Base-by-base conservation (phyloP, 768 basidiomycete genomes). In the Symmetrospora coprosmae region DNA sequence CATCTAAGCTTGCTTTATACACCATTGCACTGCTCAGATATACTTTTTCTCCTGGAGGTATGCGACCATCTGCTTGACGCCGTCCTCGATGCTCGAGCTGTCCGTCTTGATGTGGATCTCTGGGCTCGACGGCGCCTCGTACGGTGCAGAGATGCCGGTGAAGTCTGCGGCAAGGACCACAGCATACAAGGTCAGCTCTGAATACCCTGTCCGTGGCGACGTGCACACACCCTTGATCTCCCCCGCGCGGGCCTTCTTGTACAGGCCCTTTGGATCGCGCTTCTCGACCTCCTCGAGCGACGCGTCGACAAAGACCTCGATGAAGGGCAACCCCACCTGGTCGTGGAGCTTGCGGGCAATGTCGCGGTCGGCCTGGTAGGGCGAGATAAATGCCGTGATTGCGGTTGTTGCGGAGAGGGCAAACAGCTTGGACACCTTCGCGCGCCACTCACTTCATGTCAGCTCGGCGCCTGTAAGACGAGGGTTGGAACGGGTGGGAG, bases 321-420 rank as follows among this genome's bases (percentile, higher is more conserved):
- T 71, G 73, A 99, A 97, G 37, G 82, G 81, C 40, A 97, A 73
- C 17, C 78, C 76, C 1, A 81, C 77, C 49, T 80, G 77, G 47
- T 80, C 78, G 73, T 99, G 92, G 28, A 97, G 77, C 61, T 82
- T 76, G 41, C 94, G 82, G 21, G 87, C 94, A 46, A 83, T 71
- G 13, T 80, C 78, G 33, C 94, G 82, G 76, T 99, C 92, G 14
- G 81, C 79, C 48, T 80, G 78, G 74, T 97, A 96, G n/a, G 94
- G 94, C 1, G 94, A 97, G 73, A 99, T 99, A 76, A 99, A 99
- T 13, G 94, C 91, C 17, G 94, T 92, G 71, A 96, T 78, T 17
- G 86, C 78, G 65, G 94, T 78, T 66, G 84, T 86, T 31, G 81
- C 83, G 2, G 90, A 80, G 68, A 91, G 86, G 19, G 90, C 82